Base-by-base conservation (phyloP, 306 rosid species). In the Glycyrrhiza uralensis region DNA sequence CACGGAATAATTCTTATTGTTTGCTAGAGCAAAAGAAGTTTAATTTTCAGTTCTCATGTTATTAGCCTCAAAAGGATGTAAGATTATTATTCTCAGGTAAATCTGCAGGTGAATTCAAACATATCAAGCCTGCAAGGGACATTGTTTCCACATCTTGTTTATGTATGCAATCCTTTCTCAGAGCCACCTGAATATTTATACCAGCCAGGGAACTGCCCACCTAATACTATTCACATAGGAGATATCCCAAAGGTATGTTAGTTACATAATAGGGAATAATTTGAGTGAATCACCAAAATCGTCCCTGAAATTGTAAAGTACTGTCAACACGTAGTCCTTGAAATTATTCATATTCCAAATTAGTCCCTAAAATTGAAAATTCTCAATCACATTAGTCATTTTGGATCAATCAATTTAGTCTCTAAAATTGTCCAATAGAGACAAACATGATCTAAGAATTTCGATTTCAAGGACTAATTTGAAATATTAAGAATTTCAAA, bases 101-200 rank as follows among this genome's bases (percentile, higher is more conserved):
- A 56, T 50, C 11, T 72, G 19, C 82, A 91, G 96, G 89, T 89
- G 67, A 92, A 92, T 55, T 46, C 69, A 60, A 54, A 83, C 42
- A 59, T 81, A 32, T 47, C 89, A 44, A n/a, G 24, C 12, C 33
- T 59, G 13, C 62, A 60, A 28, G 69, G 61, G 47, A 61, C 17
- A 55, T 22, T 81, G n/a, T 13, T 73, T 76, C 83, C 80, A 20
- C 49, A 46, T 47, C 41, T 41, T 36, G 65, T 20, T 72, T 29
- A 13, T 24, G 49, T 92, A 32, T 92, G 96, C 84, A 84, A 89
- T 80, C 96, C 96, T 65, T 89, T 92, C 81, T 84, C 93, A 58
- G 83, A 72, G 2, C 91, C 97, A 51, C 97, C 93, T 7, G 69
- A 73, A 26, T 85, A 76, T 69, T 46, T 17, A 24, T 91, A 87